Evolutionary conservation across 129 eudicot genomes (phyloP), one percentile per base, ranked within the genome.

Genomic region (Saposhnikovia divaricata): DNA sequence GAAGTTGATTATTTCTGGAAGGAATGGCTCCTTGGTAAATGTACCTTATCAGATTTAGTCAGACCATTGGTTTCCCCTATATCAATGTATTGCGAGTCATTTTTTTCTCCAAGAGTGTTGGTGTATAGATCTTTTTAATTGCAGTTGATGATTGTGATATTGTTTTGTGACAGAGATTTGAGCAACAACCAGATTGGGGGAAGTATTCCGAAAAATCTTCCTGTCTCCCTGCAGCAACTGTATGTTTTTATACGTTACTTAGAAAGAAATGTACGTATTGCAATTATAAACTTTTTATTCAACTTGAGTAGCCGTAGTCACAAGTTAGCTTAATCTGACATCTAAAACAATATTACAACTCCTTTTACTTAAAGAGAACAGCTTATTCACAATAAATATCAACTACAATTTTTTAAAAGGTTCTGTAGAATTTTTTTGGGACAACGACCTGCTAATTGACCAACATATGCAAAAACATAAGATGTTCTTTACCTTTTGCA

Each of bases 111-210:
- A 11, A 9, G 6, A 16, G 14, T 72, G 10, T 2, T 7, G 4
- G n/a, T 4, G 19, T 40, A 42, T 23, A 23, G 0, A 72, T 9
- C 3, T 43, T 14, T 10, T 10, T 25, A 81, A 25, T 14, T 44
- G 45, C 14, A 2, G 55, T 6, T 18, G 8, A 51, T 50, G 76
- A 15, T 45, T 31, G 6, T 79, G 81, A 27, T 75, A 40, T 79
- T 85, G 66, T 80, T 78, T 84, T 68, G 25, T 74, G 61, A 61
- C 92, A 93, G 98, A 79, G 88, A 87, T 79, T 82, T 93, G 79
- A 91, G 94, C 87, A 93, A 93, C 86, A 93, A 93, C 76, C 75
- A 57, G n/a, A 91, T 93, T 84, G 92, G 94, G 16, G 98, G 98
- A 34, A 85, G 79, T 84, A 85, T 93, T 87, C 98, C 98, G 34